Evolutionary conservation across 2,329 filamentous ascomycete species (phyloP).

Genomic region (Aspergillus ochraceoroseus): DNA sequence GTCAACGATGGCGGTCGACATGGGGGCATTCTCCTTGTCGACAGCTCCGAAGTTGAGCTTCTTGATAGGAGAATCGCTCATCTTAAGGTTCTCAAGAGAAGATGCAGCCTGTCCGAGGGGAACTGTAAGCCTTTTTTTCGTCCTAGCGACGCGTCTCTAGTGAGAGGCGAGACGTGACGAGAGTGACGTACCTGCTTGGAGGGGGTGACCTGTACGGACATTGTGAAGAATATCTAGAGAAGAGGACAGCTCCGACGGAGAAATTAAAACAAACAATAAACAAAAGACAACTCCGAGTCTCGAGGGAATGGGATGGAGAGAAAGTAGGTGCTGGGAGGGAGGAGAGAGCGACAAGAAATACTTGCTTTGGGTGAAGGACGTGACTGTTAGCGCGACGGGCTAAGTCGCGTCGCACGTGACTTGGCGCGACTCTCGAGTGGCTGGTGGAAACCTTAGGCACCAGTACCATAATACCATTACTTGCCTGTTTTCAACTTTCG

Average conservation of each 20-base stretch:
- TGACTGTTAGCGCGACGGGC: conserved; percentile 38
- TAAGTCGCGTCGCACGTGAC: conserved; percentile 40
- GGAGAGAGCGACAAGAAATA: conserved; percentile 31
- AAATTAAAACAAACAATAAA: conserved; percentile 20
- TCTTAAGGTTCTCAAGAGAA: conserved; percentile 81
- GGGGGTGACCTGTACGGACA: conserved; percentile 71
- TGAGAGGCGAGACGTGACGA: conserved; percentile 33
- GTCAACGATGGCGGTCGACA: conserved; percentile 50
- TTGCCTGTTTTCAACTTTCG: too few species aligned
- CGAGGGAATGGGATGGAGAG: conserved; percentile 26
- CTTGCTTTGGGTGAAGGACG: conserved; percentile 30
- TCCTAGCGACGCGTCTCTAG: conserved; percentile 31
- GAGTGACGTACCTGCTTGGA: conserved; percentile 63
- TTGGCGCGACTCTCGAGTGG: conserved; percentile 27
- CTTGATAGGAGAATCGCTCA: conserved; percentile 81
- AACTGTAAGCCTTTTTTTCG: conserved; percentile 39
- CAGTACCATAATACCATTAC: not conserved
- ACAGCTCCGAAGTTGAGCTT: conserved; percentile 71
- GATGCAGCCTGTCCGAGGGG: conserved; percentile 64
- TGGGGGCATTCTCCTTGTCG: conserved; percentile 74
- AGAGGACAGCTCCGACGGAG: not conserved
- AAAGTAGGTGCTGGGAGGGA: conserved; percentile 22
- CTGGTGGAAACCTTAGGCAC: conserved; percentile 10
- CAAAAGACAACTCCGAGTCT: conserved; percentile 17
- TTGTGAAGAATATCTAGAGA: conserved; percentile 41